phyloP scores from a whole-genome alignment of 2,329 filamentous ascomycete genomes.

The Ceratocystis harringtonii region DNA sequence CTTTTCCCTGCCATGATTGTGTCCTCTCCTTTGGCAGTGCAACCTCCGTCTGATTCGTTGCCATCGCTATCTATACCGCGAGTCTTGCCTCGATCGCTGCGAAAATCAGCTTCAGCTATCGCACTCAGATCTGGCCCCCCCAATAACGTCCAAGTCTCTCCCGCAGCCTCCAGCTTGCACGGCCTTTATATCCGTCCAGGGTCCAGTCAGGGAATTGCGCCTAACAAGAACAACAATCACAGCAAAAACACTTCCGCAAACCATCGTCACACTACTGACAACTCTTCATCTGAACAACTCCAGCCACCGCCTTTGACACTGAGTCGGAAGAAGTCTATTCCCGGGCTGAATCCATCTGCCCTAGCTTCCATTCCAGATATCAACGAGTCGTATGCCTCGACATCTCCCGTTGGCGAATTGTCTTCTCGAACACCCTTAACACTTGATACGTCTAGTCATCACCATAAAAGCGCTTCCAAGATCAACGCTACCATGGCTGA shows the following conservation, averaged over 20 bases:
- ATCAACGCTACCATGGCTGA: constrained; percentile 23
- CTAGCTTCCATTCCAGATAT: constrained; percentile 53
- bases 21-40: constrained; percentile 4
- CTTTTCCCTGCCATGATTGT: constrained; percentile 10
- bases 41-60: constrained; percentile 10
- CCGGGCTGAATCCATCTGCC: constrained; percentile 48
- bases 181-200: constrained; percentile 7
- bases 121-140: constrained; percentile 8
- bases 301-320: constrained; percentile 11
- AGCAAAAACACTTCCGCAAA: background rate
- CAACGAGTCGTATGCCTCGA: constrained; percentile 46
- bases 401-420: constrained; percentile 26
- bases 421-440: constrained; percentile 20
- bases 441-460: constrained; percentile 23
- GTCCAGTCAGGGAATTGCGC: constrained; percentile 4
- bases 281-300: background rate
- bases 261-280: background rate
- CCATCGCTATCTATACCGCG: constrained; percentile 12
- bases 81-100: constrained; percentile 14
- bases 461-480: constrained; percentile 19
- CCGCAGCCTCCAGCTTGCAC: constrained; percentile 15
- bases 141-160: background rate
- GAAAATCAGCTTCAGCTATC: constrained; percentile 15
- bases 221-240: background rate
- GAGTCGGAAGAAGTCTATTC: constrained; percentile 53